Conservation (phyloP, 2,329 filamentous ascomycete species). For the Arthrobotrys musiformis region DNA sequence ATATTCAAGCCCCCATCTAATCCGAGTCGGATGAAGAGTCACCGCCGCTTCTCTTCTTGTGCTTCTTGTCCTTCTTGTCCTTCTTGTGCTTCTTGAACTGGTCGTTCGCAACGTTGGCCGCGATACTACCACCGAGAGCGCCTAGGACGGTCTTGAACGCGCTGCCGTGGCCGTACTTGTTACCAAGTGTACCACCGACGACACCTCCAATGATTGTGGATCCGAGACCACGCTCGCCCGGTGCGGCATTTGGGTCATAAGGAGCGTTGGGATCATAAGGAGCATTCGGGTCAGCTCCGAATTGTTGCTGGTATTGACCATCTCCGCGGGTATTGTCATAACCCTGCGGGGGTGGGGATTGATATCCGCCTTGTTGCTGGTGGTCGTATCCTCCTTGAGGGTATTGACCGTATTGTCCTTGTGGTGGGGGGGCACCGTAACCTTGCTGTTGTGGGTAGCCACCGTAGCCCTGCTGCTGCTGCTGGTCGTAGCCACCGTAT, state of each 20-base stretch:
- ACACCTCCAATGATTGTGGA: constrained; percentile 68
- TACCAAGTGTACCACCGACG: constrained; percentile 68
- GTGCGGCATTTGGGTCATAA: constrained; percentile 36
- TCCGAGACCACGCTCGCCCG: constrained; percentile 70
- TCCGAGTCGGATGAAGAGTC: constrained; percentile 25
- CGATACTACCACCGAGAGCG: constrained; percentile 68
- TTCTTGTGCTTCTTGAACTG: constrained; percentile 60
- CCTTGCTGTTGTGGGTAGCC: constrained; percentile 31
- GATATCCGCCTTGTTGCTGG: constrained; percentile 22
- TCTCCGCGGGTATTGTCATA: constrained; percentile 39
- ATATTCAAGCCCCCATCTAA: constrained; percentile 6
- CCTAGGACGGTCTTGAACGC: constrained; percentile 67
- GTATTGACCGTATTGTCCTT: constrained; percentile 17
- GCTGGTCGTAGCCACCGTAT: too few relatives aligned
- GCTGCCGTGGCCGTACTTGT: constrained; percentile 69
- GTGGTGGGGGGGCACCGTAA: constrained; percentile 27
- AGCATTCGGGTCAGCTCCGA: neutral
- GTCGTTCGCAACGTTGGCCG: constrained; percentile 68
- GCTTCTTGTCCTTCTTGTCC: constrained; percentile 57
- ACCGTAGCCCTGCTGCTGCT: constrained; percentile 39
- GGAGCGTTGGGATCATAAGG: constrained; percentile 1
- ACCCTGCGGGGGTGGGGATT: constrained; percentile 18
- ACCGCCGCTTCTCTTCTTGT: constrained; percentile 26
- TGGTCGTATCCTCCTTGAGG: constrained; percentile 21
- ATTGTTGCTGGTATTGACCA: constrained; percentile 29